These are phyloP conservation scores for Eimeria tenella DNA, from an alignment of 169 alveolate species.

Conservation along the genomic window DNA sequence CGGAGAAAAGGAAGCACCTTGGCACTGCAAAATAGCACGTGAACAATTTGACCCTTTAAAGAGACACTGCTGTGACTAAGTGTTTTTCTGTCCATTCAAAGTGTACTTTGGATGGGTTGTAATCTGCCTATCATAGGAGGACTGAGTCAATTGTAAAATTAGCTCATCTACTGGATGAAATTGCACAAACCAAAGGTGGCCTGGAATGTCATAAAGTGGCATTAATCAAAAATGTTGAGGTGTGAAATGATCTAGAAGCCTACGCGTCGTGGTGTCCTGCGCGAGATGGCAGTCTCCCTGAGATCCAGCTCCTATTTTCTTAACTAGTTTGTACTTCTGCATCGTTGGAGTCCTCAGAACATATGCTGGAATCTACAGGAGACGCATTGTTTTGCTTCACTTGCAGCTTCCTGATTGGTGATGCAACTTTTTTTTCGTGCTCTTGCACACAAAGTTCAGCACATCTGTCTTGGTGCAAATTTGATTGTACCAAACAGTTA, in stretches of 20 bases:
- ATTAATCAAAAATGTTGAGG: not conserved
- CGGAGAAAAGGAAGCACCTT: not conserved
- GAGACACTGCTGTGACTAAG: not conserved
- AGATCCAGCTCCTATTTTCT: constrained; percentile 57
- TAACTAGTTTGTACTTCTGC: constrained; percentile 42
- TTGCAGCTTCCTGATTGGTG: not conserved
- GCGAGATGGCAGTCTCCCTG: constrained; percentile 66
- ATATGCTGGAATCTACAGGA: not conserved
- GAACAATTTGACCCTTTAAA: not conserved
- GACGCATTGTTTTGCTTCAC: not conserved
- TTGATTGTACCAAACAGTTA: too few species aligned
- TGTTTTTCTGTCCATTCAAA: too few species aligned
- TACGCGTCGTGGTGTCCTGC: constrained; percentile 45
- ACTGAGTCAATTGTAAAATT: too few species aligned
- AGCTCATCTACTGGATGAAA: too few species aligned
- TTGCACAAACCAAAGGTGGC: too few species aligned
- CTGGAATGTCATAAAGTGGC: not conserved
- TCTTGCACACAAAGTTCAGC: too few species aligned
- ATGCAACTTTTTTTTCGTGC: too few species aligned
- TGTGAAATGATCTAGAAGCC: not conserved
- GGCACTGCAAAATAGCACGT: not conserved
- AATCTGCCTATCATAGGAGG: too few species aligned
- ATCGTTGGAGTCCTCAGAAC: not conserved
- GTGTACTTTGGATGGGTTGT: too few species aligned
- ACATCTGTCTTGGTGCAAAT: too few species aligned